phyloP scores from a whole-genome alignment of 208 protist species.

The Acanthamoeba royreba region DNA sequence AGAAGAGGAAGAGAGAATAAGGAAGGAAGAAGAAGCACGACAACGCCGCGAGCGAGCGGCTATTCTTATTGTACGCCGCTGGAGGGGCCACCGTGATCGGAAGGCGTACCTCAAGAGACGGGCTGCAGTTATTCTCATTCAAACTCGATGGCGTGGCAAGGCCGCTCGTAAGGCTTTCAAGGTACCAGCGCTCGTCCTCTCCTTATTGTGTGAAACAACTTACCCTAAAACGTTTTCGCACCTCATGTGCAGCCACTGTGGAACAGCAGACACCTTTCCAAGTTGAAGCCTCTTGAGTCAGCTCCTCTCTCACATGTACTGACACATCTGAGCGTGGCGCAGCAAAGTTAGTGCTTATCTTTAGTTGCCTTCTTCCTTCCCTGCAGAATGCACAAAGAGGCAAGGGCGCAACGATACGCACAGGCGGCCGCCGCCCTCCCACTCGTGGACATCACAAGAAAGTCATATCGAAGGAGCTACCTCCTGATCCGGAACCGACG shows the following conservation, averaged over 20 bases:
- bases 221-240: background rate
- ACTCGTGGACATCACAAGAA: too few species aligned
- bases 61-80: background rate
- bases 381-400: too few species aligned
- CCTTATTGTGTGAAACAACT: background rate
- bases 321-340: background rate
- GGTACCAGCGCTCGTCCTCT: background rate
- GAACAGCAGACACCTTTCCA: background rate
- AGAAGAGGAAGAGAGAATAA: constrained; percentile 6
- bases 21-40: background rate
- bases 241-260: background rate
- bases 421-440: too few species aligned
- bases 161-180: background rate
- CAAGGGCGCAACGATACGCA: too few species aligned
- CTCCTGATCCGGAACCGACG: too few species aligned
- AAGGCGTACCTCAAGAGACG: background rate
- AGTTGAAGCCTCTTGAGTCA: background rate
- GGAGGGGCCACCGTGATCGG: background rate
- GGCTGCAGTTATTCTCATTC: background rate
- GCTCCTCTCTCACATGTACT: background rate
- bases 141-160: background rate
- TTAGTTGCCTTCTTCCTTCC: too few species aligned
- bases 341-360: too few species aligned
- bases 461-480: too few species aligned
- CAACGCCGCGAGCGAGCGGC: background rate